These are phyloP conservation scores for Hypoxylon fragiforme DNA, from an alignment of 495 filamentous ascomycete genomes.

Conservation along the genomic window DNA sequence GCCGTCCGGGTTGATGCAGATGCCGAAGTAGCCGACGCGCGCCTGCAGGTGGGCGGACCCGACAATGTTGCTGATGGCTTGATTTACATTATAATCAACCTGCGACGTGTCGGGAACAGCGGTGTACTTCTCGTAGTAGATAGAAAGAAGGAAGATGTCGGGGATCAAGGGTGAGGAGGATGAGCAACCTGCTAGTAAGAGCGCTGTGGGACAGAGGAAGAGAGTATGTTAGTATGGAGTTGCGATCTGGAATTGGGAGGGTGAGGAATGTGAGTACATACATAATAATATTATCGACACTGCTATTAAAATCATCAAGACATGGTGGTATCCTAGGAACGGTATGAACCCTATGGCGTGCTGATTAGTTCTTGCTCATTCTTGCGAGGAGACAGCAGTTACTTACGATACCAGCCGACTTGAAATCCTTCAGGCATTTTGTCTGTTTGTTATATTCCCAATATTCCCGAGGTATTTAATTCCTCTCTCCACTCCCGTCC, in stretches of 20 bases:
- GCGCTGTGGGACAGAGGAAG: constrained; percentile 51
- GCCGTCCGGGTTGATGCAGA: constrained; percentile 75
- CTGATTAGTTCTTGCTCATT: constrained; percentile 25
- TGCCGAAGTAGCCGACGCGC: constrained; percentile 64
- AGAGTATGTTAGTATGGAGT: constrained; percentile 1
- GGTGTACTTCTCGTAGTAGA: constrained; percentile 70
- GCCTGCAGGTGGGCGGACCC: constrained; percentile 67
- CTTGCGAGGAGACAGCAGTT: background rate
- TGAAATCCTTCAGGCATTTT: constrained; percentile 43
- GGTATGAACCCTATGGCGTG: constrained; percentile 73
- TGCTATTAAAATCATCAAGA: constrained; percentile 95
- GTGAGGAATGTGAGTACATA: constrained; percentile 53
- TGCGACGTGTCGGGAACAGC: constrained; percentile 73
- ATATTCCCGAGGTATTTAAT: constrained; percentile 28
- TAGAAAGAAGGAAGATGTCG: constrained; percentile 76
- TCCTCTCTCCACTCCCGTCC: constrained; percentile 45
- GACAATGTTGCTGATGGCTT: constrained; percentile 74
- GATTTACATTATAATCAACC: constrained; percentile 79
- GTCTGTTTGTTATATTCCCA: constrained; percentile 11
- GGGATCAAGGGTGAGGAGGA: constrained; percentile 75
- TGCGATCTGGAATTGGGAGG: background rate
- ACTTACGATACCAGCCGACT: constrained; percentile 53
- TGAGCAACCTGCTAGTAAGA: constrained; percentile 79
- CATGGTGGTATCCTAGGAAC: constrained; percentile 97
- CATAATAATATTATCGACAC: constrained; percentile 93